These are phyloP conservation scores for Syzygium syzygioides DNA, from an alignment of 441 rosid genomes.

Conservation along the genomic window DNA sequence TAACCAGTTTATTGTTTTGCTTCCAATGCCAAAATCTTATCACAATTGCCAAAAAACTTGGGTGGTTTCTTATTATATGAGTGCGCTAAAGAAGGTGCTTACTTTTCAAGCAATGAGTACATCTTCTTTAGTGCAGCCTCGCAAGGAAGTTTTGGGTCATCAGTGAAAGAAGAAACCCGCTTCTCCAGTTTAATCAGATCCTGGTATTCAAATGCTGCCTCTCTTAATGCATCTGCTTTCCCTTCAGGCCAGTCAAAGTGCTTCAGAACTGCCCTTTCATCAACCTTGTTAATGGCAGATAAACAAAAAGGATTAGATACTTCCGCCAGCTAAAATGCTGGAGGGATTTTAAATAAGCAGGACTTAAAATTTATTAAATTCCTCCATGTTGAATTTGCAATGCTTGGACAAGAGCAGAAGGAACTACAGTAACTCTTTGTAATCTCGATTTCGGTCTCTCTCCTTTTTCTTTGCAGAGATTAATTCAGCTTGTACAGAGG, in stretches of 20 bases:
- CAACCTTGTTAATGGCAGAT: conserved; percentile 46
- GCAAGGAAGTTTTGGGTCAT: conserved; percentile 78
- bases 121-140: conserved; percentile 90
- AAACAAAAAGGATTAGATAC: background rate
- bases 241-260: conserved; percentile 99
- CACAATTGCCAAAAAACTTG: background rate
- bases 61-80: background rate
- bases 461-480: background rate
- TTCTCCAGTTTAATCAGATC: conserved; percentile 85
- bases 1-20: background rate
- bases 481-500: background rate
- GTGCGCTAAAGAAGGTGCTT: conserved; percentile 13
- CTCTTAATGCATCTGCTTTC: conserved; percentile 93
- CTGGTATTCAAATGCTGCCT: conserved; percentile 94
- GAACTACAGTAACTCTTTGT: background rate
- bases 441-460: background rate
- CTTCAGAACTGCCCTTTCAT: conserved; percentile 95
- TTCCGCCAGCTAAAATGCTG: background rate
- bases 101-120: conserved; percentile 95
- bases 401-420: background rate
- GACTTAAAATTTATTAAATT: background rate
- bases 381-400: background rate
- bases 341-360: background rate
- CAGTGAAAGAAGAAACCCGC: conserved; percentile 67
- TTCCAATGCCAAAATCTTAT: background rate